phyloP scores from a whole-genome alignment of 176 grass and related monocot species.

The Eragrostis curvula region DNA sequence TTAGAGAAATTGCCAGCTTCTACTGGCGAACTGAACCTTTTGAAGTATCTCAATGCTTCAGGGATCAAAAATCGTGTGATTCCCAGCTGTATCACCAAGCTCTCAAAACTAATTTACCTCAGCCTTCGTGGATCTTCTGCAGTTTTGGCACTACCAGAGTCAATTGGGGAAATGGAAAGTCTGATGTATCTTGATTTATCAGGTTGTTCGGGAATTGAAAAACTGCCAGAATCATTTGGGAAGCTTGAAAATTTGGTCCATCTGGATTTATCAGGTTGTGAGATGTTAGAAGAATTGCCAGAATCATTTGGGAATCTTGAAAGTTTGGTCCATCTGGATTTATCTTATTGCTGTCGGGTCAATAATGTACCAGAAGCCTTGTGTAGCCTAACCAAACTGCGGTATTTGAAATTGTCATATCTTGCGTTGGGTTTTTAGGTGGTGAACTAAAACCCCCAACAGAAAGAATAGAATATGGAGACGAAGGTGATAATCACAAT shows the following conservation, averaged over 20 bases:
- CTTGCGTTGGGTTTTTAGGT: too few relatives aligned
- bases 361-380: not conserved
- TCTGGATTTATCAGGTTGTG: conserved; percentile 21
- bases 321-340: not conserved
- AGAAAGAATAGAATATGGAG: too few relatives aligned
- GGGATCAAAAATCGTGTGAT: not conserved
- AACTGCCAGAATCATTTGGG: conserved; percentile 14
- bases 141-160: too few relatives aligned
- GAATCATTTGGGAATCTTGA: not conserved
- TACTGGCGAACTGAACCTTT: not conserved
- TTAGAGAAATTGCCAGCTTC: not conserved
- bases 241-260: not conserved
- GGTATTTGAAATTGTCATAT: conserved; percentile 11
- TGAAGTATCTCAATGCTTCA: conserved; percentile 37
- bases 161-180: too few relatives aligned
- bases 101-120: conserved; percentile 16
- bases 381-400: not conserved
- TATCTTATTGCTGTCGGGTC: fast-evolving
- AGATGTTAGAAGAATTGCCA: not conserved
- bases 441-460: too few relatives aligned
- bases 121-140: not conserved
- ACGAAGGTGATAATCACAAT: too few relatives aligned
- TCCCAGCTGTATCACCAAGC: conserved; percentile 9
- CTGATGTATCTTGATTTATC: too few relatives aligned
- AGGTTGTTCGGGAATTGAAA: too few relatives aligned